These are phyloP conservation scores for Parafenestella ontariensis DNA, from an alignment of 2,329 filamentous ascomycete genomes.

Conservation along the genomic window DNA sequence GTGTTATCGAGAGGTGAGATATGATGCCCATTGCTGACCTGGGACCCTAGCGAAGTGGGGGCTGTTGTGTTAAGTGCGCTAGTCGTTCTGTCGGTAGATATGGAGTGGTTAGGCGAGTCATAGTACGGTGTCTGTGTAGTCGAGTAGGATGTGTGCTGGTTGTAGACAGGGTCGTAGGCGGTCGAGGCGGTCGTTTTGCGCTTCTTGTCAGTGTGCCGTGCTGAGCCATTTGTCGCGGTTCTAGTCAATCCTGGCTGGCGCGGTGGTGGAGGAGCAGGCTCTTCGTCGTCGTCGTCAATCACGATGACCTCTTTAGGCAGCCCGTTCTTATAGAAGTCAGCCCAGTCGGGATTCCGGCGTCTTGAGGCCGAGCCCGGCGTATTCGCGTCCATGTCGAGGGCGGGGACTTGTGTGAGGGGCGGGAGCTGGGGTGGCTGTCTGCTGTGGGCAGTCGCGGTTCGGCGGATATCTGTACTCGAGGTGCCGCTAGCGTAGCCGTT, in stretches of 20 bases:
- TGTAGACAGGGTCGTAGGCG: constrained; percentile 74
- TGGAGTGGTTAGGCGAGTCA: constrained; percentile 71
- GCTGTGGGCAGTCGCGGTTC: constrained; percentile 43
- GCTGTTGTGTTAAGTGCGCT: constrained; percentile 85
- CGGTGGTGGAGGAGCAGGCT: constrained; percentile 24
- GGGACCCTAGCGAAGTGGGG: constrained; percentile 81
- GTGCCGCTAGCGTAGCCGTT: constrained; percentile 48
- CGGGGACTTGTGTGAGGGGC: constrained; percentile 27
- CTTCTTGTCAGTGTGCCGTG: constrained; percentile 72
- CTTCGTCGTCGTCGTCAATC: constrained; percentile 58
- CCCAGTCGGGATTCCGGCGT: constrained; percentile 49
- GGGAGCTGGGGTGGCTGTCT: constrained; percentile 43
- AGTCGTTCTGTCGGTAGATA: constrained; percentile 83
- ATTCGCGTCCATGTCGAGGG: constrained; percentile 35
- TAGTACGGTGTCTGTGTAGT: constrained; percentile 75
- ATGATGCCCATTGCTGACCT: constrained; percentile 65
- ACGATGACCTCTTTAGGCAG: constrained; percentile 60
- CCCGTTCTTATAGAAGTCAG: constrained; percentile 54
- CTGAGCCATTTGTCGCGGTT: constrained; percentile 52
- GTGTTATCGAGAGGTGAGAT: constrained; percentile 67
- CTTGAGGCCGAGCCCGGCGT: constrained; percentile 21
- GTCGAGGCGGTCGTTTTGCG: constrained; percentile 70
- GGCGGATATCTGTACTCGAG: constrained; percentile 47
- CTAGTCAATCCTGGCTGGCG: constrained; percentile 31
- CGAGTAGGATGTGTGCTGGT: constrained; percentile 74